A percentile compares a stretch with the other conserved stretches of the same genome.
These are phyloP conservation scores for Corrigiola litoralis DNA, from an alignment of 179 eudicot genomes.

Conservation along the genomic window DNA sequence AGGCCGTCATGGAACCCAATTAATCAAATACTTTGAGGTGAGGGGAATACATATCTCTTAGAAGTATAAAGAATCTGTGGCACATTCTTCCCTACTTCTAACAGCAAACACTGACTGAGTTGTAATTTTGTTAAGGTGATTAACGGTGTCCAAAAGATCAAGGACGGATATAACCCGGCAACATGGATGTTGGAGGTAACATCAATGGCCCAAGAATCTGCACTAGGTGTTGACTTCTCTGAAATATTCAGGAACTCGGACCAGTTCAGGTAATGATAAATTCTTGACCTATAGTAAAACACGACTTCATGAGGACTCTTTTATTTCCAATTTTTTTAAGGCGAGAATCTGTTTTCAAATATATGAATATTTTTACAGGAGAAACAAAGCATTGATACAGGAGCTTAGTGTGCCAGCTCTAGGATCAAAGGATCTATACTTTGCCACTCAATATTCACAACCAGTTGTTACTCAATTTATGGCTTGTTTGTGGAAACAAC, in stretches of 20 bases:
- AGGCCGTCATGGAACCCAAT: slow-evolving; percentile 46
- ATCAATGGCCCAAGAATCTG: slow-evolving; percentile 54
- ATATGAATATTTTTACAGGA: slow-evolving; percentile 48
- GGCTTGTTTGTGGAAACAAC: slow-evolving; percentile 85
- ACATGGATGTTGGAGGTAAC: slow-evolving; percentile 76
- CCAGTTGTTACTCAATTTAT: slow-evolving; percentile 52
- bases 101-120: no score
- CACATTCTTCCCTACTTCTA: no score
- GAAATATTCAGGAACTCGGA: slow-evolving; percentile 61
- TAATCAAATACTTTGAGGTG: slow-evolving; percentile 69
- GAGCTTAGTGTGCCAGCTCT: slow-evolving; percentile 55
- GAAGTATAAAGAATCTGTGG: no score
- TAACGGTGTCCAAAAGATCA: slow-evolving; percentile 47
- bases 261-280: slow-evolving; percentile 60
- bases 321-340: not conserved
- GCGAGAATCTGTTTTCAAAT: not conserved
- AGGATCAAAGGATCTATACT: slow-evolving; percentile 55
- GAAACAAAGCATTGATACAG: slow-evolving; percentile 51
- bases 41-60: no score
- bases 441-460: slow-evolving; percentile 53
- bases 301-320: no score
- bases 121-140: no score
- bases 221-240: slow-evolving; percentile 55
- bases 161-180: slow-evolving; percentile 72
- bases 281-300: no score